Evolutionary conservation across 148 eudicot species (phyloP), one percentile per base, ranked within the genome.

Genomic region (Camellia sinensis): DNA sequence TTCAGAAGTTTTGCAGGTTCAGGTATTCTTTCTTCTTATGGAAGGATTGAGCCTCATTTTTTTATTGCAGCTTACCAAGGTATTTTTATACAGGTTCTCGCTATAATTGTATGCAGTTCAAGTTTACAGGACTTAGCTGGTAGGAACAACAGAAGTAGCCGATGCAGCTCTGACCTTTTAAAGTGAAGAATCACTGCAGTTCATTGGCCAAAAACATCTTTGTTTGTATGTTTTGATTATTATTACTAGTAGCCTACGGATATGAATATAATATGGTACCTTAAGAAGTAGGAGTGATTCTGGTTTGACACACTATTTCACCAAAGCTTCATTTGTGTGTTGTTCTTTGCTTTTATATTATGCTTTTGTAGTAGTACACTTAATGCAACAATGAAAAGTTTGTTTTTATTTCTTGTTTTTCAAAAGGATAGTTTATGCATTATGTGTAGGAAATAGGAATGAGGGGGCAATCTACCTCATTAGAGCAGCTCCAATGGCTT

Each of bases 1-100:
- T 79, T 72, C 77, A 19, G 56, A 59, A 93, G 97, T 85, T 84
- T 84, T 93, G 95, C 97, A 93, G 97, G 95, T 88, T 89, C 90
- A 90, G 95, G 92, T 90, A 87, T 88, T 87, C 91, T 92, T 90
- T 91, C 88, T 87, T 83, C 75, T 53, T n/a, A n/a, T n/a, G n/a
- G n/a, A n/a, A 80, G 84, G 90, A 84, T 81, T 82, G 71, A 85
- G 81, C 87, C 89, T 87, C 82, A 59, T 85, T 79, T 85, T 70
- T 82, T 80, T 84, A 82, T 85, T 68, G 89, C 89, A 78, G 90
- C 92, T 93, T 89, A 89, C 87, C 67, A 82, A 89, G 77, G 89
- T 88, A 82, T 88, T 91, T 93, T 81, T 84, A 88, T 90, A 91
- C 97, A 93, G 97, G 97, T 90, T 88, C 37, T 29, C 78, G 82